Conservation (phyloP, 177 flowering plant species). For the Tripterygium wilfordii region DNA sequence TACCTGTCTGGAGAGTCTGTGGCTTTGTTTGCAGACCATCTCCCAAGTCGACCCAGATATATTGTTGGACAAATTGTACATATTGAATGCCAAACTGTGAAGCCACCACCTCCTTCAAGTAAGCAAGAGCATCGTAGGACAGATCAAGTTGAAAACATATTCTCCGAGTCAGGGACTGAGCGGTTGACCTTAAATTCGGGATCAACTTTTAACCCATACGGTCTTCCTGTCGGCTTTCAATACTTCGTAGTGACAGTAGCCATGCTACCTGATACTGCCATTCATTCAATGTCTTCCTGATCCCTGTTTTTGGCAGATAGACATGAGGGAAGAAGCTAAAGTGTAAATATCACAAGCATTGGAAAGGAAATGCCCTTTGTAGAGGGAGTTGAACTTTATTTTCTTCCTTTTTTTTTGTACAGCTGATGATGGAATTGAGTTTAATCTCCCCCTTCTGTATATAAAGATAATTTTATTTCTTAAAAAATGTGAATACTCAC, state of each 20-base stretch:
- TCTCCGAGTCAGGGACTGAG: conserved; percentile 35
- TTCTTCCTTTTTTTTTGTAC: conserved; percentile 19
- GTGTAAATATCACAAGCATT: conserved; percentile 12
- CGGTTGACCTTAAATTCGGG: conserved; percentile 34
- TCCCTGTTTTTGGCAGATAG: conserved; percentile 46
- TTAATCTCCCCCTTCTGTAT: conserved; percentile 11
- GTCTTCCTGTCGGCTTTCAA: conserved; percentile 81
- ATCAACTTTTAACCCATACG: conserved; percentile 48
- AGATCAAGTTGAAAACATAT: conserved; percentile 39
- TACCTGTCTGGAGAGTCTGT: conserved; percentile 86
- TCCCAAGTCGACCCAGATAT: conserved; percentile 59
- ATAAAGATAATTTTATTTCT: conserved; percentile 8
- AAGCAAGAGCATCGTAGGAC: conserved; percentile 21
- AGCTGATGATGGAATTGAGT: conserved; percentile 12
- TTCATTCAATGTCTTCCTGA: conserved; percentile 88
- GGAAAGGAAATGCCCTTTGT: too few species aligned
- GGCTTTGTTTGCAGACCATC: conserved; percentile 77
- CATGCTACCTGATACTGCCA: conserved; percentile 78
- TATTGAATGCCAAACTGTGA: conserved; percentile 68
- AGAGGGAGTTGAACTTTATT: conserved; percentile 3
- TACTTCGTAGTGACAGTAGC: conserved; percentile 90
- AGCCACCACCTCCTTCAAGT: conserved; percentile 20
- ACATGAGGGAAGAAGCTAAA: conserved; percentile 71
- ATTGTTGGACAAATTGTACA: conserved; percentile 96
- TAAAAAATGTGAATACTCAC: conserved; percentile 8